These are phyloP conservation scores for Naganishia friedmannii DNA, from an alignment of 768 basidiomycete species.

Conservation along the genomic window DNA sequence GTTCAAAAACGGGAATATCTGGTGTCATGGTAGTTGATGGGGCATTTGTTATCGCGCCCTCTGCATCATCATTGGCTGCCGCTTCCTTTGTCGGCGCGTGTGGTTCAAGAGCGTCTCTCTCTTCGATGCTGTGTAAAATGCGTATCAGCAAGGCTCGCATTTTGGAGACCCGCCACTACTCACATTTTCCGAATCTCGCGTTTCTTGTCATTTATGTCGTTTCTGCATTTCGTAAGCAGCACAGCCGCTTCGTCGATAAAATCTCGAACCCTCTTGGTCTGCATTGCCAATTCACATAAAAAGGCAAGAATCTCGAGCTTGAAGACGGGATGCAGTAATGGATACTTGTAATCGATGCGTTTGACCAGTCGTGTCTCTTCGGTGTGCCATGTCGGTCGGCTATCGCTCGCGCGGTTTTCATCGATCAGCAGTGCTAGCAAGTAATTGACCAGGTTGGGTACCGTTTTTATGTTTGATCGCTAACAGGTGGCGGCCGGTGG, in stretches of 20 bases:
- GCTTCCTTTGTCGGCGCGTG: slow-evolving; percentile 33
- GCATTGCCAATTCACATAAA: slow-evolving; percentile 82
- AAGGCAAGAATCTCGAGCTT: slow-evolving; percentile 82
- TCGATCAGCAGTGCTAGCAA: slow-evolving; percentile 46
- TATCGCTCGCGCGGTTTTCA: slow-evolving; percentile 44
- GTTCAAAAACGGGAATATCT: slow-evolving; percentile 3
- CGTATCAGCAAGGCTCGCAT: background rate
- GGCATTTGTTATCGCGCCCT: slow-evolving; percentile 8
- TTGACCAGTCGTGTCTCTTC: slow-evolving; percentile 41
- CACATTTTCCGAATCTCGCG: slow-evolving; percentile 82
- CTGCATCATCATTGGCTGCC: slow-evolving; percentile 24
- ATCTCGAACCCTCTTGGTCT: slow-evolving; percentile 79
- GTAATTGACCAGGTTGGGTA: slow-evolving; percentile 57
- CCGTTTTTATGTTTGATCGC: slow-evolving; percentile 59
- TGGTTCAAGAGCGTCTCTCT: slow-evolving; percentile 45
- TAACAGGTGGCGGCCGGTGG: background rate
- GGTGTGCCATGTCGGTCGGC: slow-evolving; percentile 50
- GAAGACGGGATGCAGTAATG: slow-evolving; percentile 68
- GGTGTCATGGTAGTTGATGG: slow-evolving; percentile 7
- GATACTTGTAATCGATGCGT: slow-evolving; percentile 65
- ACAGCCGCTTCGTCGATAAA: slow-evolving; percentile 90
- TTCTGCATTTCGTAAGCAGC: slow-evolving; percentile 83
- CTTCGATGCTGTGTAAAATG: slow-evolving; percentile 35
- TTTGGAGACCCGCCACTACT: background rate
- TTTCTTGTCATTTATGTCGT: slow-evolving; percentile 94